Evolutionary conservation across 768 basidiomycete genomes (phyloP), one percentile per base, ranked within the genome.

Genomic region (Rhizopogon salebrosus): DNA sequence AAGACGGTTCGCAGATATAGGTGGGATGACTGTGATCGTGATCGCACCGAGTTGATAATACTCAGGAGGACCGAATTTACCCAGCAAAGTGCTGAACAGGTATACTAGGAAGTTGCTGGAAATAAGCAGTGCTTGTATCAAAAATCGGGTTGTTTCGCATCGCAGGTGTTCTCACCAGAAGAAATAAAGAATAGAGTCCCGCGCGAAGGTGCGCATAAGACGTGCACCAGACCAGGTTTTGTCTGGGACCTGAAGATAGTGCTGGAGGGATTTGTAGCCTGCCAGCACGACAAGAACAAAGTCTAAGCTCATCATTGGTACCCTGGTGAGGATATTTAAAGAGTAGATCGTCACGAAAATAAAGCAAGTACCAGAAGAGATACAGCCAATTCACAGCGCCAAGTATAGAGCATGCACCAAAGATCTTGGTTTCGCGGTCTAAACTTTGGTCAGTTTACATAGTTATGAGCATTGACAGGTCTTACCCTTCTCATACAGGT

Each of bases 241-340:
- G 35, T 52, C 36, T 3, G 51, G 51, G 6, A 50, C 26, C 35
- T 35, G 46, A 20, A 20, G 24, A 49, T 52, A 52, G 3, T 52
- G 51, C 16, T 52, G 51, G 11, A 52, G 24, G 14, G 51, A 52
- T 50, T 52, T 52, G 43, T 48, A 52, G 18, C 45, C 51, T 29
- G 36, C 51, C 14, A 52, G 37, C 6, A 34, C 14, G 10, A 52
- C 51, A n/a, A 52, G 51, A 6, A 52, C 41, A 18, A 48, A 34
- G 31, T 49, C 51, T 2, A 52, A 49, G 8, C 43, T 23, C 48
- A 52, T 52, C 41, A 52, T 31, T 7, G 51, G 48, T 22, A 36
- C 23, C 51, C 51, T 52, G 46, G 18, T 14, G 7, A 13, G 34
- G 41, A 24, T 13, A 48, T 6, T n/a, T 45, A 18, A 45, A 27